Base-by-base conservation (phyloP, 2,329 filamentous ascomycete species). In the Diaporthe citriasiana region DNA sequence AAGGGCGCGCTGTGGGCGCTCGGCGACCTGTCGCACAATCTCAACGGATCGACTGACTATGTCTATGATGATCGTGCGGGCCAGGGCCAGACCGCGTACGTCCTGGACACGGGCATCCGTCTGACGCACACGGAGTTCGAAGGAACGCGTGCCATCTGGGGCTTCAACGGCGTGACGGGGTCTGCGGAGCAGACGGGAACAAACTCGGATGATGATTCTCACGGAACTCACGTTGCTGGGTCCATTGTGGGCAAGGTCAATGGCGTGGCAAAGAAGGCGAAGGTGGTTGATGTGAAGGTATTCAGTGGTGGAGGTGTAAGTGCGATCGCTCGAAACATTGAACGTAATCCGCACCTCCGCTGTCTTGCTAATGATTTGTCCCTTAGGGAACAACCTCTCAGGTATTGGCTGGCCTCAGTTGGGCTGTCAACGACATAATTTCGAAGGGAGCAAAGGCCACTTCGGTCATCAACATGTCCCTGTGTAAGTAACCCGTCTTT, bases 391-490 rank as follows among this genome's bases (percentile, higher is more conserved):
- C 60, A 35, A 50, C 30, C 22, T 65, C 60, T 8, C 60, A 65
- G 42, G 42, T 50, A 22, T 35, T 65, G 60, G 60, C 60, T 6
- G 60, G 60, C 22, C 42, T 65, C 2, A 50, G 22, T 9, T 65
- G 60, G 60, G 60, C 60, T 35, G 42, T 65, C 27, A 65, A 50
- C 42, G 60, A 65, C 30, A 65, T 65, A 3, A 65, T 25, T 50
- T 13, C 60, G 42, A 65, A 65, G 7, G 60, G 60, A 35, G 30
- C 60, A 10, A 65, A 65, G 42, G 60, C 19, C 6, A 65, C 60
- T 25, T 65, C 60, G 22, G 60, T 65, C 27, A 65, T 65, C 30
- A 65, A 65, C 30, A 65, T 65, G 60, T 65, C 60, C 6, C 60
- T 65, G 6, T 33, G 60, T 65, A 25, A 65, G 60, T 65, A 25